Base-by-base conservation (phyloP, 139 green algal genomes). In the Chlamydomonas sp. region DNA sequence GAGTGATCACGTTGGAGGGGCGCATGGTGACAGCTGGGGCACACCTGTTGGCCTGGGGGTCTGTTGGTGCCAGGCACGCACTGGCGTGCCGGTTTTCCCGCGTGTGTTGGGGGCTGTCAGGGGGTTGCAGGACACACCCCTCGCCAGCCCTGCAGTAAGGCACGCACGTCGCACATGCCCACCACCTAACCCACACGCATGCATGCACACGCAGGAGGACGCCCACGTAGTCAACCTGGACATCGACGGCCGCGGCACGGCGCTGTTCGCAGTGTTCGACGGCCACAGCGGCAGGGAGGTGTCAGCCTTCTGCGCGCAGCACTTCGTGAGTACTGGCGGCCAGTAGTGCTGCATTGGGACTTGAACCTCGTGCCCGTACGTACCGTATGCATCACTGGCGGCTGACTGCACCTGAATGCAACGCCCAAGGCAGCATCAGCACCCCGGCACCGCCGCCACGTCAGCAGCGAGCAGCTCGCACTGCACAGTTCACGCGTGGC, bases 181-280 rank as follows among this genome's bases (percentile, higher is more conserved):
- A 4, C 64, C 64, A 8, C 64, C 31, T 58, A 4, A 73, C 64
- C 63, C 64, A 31, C 66, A 17, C 10, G 2, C 15, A 69, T 6
- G 60, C 9, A 31, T 5, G 2, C 60, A 7, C 72, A 7, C 9
- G 67, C 61, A 87, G 82, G 83, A 88, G 72, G 83, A 88, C 62
- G 83, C 83, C 8, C 83, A 88, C 74, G 83, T 75, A 59, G 83
- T 88, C 3, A 61, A 67, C 4, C 63, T 82, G 83, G 83, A 88
- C 63, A 81, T 81, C 10, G 81, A 86, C 73, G 87, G 87, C 60
- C 5, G 60, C 60, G 76, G 89, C 68, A 88, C 87, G 49, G 81
- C 74, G 15, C 80, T 93, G 60, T 93, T 92, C 69, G 90, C 73
- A 0, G 78, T 93, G 5, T 93, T 93, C 71, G 90, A 93, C 83